Evolutionary conservation across 495 filamentous ascomycete species (phyloP), one percentile per base, ranked within the genome.

Genomic region (Aspergillus incahuasiensis): DNA sequence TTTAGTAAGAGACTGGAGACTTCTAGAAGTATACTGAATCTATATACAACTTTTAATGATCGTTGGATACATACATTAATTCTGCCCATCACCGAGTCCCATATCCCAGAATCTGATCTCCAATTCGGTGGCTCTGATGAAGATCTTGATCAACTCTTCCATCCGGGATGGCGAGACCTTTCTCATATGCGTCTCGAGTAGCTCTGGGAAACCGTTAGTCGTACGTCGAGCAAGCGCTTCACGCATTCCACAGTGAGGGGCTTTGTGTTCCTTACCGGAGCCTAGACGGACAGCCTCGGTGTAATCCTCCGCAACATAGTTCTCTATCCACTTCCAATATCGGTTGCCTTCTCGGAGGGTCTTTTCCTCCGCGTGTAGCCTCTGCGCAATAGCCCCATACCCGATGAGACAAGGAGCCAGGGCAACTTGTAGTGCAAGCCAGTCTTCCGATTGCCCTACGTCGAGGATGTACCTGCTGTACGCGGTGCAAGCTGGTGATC

Each of bases 291-390:
- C 85, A 8, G 89, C 86, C 44, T 85, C 74, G 4, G 72, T 67
- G 59, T 92, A 95, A 65, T 94, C 88, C 15, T 88, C 84, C 5
- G 82, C 85, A 12, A 86, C 82, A 69, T 96, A 96, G 57, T 87
- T 92, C 66, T 90, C 71, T 44, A 97, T 88, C 92, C 92, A 97
- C 48, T 86, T 80, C 85, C 86, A 92, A 72, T 92, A 97, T n/a
- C 71, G 73, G 66, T 95, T 96, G 1, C 81, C 85, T 43, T 86
- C 77, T 48, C 82, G 80, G 3, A 83, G 81, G n/a, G 68, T 70
- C 1, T 52, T 54, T 16, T 73, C 65, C 52, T 86, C 79, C 11
- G 72, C 69, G 58, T 84, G 74, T 0, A 96, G 76, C 52, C 86
- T 78, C 48, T 75, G 74, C 7, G 85, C 92, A 60, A 92, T 87